Evolutionary conservation across 208 protist genomes (phyloP).

Genomic region (Acanthamoeba culbertsoni): DNA sequence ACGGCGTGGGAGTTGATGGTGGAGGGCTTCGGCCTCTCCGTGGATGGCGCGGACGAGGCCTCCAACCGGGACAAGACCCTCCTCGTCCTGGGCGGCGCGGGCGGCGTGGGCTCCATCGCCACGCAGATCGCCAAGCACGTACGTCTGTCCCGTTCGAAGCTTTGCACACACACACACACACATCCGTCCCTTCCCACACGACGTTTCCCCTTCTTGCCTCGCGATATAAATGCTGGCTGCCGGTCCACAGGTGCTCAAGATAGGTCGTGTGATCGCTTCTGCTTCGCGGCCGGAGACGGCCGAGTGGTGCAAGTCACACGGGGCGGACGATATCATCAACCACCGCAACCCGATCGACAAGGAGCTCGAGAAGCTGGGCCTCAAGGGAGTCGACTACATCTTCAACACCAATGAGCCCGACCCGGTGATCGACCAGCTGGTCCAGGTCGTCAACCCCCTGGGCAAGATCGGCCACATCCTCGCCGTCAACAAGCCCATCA

Average conservation of each 20-base stretch:
- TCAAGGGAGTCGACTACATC: conserved; percentile 55
- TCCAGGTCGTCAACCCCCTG: not conserved
- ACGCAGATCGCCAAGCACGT: conserved; percentile 43
- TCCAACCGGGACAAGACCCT: conserved; percentile 1
- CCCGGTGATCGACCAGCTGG: not conserved
- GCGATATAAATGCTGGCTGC: too few relatives aligned
- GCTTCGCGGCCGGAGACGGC: not conserved
- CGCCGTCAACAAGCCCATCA: not conserved
- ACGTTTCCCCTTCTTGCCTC: too few relatives aligned
- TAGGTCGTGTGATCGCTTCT: conserved; percentile 21
- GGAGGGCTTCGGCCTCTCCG: conserved; percentile 27
- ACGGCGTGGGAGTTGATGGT: conserved; percentile 49
- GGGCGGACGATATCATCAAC: conserved; percentile 21
- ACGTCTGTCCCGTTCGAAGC: not conserved
- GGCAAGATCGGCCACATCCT: conserved; percentile 38
- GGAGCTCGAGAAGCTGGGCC: not conserved
- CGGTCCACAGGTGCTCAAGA: conserved; percentile 43
- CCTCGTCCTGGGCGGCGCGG: not conserved
- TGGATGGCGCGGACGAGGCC: not conserved
- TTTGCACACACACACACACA: too few relatives aligned
- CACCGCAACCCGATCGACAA: not conserved
- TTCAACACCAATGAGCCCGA: conserved; percentile 6
- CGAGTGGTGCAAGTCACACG: not conserved
- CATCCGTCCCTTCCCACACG: too few relatives aligned
- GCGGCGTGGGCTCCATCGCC: conserved; percentile 31